These are phyloP conservation scores for Eucalyptus regnans DNA, from an alignment of 345 rosid genomes.

Conservation along the genomic window DNA sequence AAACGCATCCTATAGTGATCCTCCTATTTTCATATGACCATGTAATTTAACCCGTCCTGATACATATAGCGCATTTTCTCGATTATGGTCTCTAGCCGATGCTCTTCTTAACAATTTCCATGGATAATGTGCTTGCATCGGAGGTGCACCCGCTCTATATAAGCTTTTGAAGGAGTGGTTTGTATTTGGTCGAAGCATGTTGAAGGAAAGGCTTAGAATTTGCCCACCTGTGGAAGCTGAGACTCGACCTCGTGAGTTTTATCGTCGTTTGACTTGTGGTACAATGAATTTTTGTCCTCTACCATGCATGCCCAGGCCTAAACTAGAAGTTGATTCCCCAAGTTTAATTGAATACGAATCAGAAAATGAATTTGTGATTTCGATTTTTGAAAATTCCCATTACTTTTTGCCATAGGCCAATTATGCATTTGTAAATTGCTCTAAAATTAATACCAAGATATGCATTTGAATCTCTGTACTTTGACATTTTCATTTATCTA, in stretches of 20 bases:
- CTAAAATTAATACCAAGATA: background rate
- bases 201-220: background rate
- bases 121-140: background rate
- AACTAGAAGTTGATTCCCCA: background rate
- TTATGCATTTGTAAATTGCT: background rate
- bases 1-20: no score
- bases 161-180: background rate
- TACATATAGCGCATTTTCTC: background rate
- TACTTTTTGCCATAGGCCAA: background rate
- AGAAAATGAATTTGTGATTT: background rate
- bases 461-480: background rate
- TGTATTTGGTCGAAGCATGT: fast-evolving
- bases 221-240: fast-evolving
- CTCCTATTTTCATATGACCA: background rate
- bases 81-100: background rate
- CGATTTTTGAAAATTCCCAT: background rate
- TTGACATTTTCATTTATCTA: background rate
- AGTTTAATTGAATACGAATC: background rate
- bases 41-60: background rate
- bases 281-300: background rate
- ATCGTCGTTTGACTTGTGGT: background rate
- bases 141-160: background rate
- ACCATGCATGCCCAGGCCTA: background rate
- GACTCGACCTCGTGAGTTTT: background rate
- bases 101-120: background rate